Conservation (phyloP, 2,329 filamentous ascomycete genomes). For the Stemphylium beticola region DNA sequence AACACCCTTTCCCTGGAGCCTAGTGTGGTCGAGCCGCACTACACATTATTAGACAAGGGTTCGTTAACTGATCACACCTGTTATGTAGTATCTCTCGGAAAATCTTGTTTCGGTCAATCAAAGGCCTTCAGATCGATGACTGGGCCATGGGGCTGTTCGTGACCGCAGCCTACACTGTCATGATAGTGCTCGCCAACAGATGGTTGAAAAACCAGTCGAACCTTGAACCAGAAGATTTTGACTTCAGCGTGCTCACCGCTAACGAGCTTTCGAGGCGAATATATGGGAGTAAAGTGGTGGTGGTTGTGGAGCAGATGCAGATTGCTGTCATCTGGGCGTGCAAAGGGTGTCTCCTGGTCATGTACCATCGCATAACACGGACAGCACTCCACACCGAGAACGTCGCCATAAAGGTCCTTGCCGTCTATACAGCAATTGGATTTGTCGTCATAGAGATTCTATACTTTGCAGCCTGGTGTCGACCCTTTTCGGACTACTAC, state of each 20-base stretch:
- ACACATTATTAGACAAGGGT: neutral
- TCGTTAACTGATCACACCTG: conserved; percentile 4
- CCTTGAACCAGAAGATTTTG: conserved; percentile 52
- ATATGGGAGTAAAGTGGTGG: conserved; percentile 55
- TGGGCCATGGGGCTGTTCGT: conserved; percentile 61
- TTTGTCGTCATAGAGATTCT: conserved; percentile 58
- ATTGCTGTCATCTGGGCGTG: conserved; percentile 59
- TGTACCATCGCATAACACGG: conserved; percentile 59
- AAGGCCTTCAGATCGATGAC: conserved; percentile 62
- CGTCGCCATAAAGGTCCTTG: conserved; percentile 52
- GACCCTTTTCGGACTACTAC: conserved; percentile 61
- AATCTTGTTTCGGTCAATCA: conserved; percentile 55
- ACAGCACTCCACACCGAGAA: conserved; percentile 36
- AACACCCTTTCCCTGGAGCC: neutral
- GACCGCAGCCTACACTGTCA: conserved; percentile 56
- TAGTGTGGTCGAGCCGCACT: neutral
- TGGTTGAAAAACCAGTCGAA: conserved; percentile 52
- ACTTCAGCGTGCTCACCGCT: conserved; percentile 51
- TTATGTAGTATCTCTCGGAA: conserved; percentile 50
- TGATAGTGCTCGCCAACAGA: conserved; percentile 57
- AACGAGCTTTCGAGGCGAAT: conserved; percentile 44
- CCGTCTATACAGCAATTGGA: conserved; percentile 54
- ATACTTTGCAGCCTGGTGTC: conserved; percentile 62
- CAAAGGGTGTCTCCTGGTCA: conserved; percentile 61
- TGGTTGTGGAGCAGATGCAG: conserved; percentile 61